A percentile compares a stretch with the other conserved stretches of the same genome.
phyloP scores from a whole-genome alignment of 1,284 basidiomycete species.

The Malassezia vespertilionis region DNA sequence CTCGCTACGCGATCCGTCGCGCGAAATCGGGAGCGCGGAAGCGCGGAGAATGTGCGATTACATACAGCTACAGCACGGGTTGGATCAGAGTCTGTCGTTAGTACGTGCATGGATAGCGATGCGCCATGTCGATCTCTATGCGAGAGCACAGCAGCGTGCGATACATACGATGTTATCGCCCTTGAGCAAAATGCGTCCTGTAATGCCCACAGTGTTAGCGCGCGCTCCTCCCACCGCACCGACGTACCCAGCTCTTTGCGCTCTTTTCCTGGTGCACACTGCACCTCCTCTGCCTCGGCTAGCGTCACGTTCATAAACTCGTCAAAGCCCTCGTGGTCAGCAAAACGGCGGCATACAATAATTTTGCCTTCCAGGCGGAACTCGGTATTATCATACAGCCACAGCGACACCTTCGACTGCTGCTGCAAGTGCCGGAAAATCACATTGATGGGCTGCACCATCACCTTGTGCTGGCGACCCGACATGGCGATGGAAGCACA shows the following conservation, averaged over 20 bases:
- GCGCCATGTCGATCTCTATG: no score
- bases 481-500: constrained; percentile 9
- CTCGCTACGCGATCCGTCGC: no score
- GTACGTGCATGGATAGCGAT: not conserved
- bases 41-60: no score
- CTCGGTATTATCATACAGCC: constrained; percentile 94
- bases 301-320: constrained; percentile 99
- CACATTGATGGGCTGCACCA: constrained; percentile 58
- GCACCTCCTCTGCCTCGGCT: constrained; percentile 90
- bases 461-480: constrained; percentile 25
- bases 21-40: no score
- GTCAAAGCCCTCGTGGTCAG: constrained; percentile 68
- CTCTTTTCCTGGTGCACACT: constrained; percentile 45
- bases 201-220: constrained; percentile 1
- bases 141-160: not conserved
- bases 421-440: constrained; percentile 98
- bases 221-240: not conserved
- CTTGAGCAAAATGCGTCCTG: constrained; percentile 36
- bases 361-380: constrained; percentile 95
- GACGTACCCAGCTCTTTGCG: constrained; percentile 28
- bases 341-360: constrained; percentile 50
- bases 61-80: constrained; percentile 25
- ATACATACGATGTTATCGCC: constrained; percentile 39
- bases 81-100: constrained; percentile 36
- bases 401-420: constrained; percentile 77